Evolutionary conservation across 2,329 filamentous ascomycete species (phyloP).

Genomic region (Microdochium trichocladiopsis): DNA sequence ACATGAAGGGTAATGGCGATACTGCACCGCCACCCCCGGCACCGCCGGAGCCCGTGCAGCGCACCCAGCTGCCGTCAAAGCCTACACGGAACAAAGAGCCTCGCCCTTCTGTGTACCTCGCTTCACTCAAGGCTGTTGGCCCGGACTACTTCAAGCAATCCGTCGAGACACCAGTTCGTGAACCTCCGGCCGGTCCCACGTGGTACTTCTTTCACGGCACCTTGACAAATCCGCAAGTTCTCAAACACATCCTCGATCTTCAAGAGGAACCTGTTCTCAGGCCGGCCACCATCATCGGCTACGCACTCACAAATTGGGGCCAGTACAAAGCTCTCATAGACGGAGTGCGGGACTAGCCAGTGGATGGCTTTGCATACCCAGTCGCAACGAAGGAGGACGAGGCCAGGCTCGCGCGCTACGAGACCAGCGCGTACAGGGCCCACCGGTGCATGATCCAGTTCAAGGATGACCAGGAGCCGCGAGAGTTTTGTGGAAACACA

Average conservation of each 20-base stretch:
- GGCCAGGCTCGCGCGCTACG: conserved; percentile 9
- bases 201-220: conserved; percentile 36
- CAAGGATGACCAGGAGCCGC: conserved; percentile 6
- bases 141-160: too few relatives aligned
- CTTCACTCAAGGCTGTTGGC: too few relatives aligned
- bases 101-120: too few relatives aligned
- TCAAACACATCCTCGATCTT: conserved; percentile 22
- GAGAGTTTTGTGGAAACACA: conserved; percentile 9
- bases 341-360: conserved; percentile 4
- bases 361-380: conserved; percentile 9
- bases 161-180: too few relatives aligned
- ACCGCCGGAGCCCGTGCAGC: too few relatives aligned
- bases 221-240: conserved; percentile 18
- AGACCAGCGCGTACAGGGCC: conserved; percentile 10
- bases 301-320: conserved; percentile 6
- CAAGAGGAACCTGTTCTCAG: conserved; percentile 11
- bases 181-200: conserved; percentile 17
- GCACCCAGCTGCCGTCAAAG: too few relatives aligned
- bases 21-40: too few relatives aligned
- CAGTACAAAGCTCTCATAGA: conserved; percentile 8
- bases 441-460: conserved; percentile 7
- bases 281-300: conserved; percentile 19
- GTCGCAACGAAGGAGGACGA: conserved; percentile 8
- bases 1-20: too few relatives aligned
- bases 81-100: too few relatives aligned